These are phyloP conservation scores for Ambrosiella cleistominuta DNA, from an alignment of 2,329 filamentous ascomycete genomes.

Conservation along the genomic window DNA sequence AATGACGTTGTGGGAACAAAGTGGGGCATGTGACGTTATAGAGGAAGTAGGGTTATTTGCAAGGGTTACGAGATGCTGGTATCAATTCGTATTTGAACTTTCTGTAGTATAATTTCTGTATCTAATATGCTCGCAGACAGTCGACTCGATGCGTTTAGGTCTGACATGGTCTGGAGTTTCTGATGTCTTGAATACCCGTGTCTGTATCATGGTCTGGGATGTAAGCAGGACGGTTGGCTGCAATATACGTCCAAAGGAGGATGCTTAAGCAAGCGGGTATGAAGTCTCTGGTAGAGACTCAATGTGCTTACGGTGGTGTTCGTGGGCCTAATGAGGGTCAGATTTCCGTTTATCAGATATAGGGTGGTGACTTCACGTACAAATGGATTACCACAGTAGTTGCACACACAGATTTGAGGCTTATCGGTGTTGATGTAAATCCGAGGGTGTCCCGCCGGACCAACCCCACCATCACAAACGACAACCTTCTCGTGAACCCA, in stretches of 20 bases:
- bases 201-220: conserved; percentile 1
- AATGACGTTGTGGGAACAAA: background rate
- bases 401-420: conserved; percentile 77
- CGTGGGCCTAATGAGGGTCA: conserved; percentile 50
- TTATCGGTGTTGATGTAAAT: conserved; percentile 98
- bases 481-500: conserved; percentile 76
- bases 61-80: background rate
- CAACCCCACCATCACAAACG: conserved; percentile 82
- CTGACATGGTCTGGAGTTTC: background rate
- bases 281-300: conserved; percentile 64
- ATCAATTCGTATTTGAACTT: background rate
- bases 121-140: background rate
- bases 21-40: background rate
- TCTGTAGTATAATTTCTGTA: background rate
- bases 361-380: conserved; percentile 35
- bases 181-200: conserved; percentile 1
- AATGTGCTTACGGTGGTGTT: conserved; percentile 70
- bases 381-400: conserved; percentile 84
- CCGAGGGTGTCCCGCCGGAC: conserved; percentile 72
- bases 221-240: background rate
- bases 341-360: background rate
- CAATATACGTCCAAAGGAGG: background rate
- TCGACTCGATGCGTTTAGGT: background rate
- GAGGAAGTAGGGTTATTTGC: background rate
- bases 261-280: conserved; percentile 52